phyloP scores from a whole-genome alignment of 345 rosid genomes.

The Leavenworthia alabamica region DNA sequence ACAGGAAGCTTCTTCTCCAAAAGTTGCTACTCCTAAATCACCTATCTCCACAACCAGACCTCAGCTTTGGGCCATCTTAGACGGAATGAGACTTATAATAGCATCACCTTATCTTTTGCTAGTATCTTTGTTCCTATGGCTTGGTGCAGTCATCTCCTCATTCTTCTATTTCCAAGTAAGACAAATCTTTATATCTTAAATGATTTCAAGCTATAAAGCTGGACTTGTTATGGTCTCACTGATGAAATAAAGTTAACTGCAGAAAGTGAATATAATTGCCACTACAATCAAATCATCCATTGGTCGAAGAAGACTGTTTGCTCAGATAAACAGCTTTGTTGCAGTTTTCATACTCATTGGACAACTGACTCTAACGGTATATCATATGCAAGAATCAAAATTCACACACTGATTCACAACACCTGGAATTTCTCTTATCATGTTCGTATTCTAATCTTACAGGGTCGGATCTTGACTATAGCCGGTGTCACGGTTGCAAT shows the following conservation, averaged over 20 bases:
- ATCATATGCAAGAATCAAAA: background rate
- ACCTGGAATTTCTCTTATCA: background rate
- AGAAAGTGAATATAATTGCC: slow-evolving; percentile 91
- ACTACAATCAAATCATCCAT: slow-evolving; percentile 61
- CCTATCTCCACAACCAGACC: slow-evolving; percentile 46
- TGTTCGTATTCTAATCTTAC: slow-evolving; percentile 12
- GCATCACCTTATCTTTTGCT: slow-evolving; percentile 70
- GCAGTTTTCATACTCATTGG: slow-evolving; percentile 88
- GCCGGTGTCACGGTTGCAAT: slow-evolving; percentile 76
- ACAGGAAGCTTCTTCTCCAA: slow-evolving; percentile 31
- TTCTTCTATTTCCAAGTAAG: slow-evolving; percentile 95
- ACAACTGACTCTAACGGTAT: slow-evolving; percentile 84
- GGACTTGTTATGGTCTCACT: background rate
- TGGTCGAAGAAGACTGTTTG: slow-evolving; percentile 79
- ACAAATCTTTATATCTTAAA: background rate
- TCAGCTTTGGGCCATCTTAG: slow-evolving; percentile 68
- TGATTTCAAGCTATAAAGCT: background rate
- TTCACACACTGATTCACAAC: background rate
- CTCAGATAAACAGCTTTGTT: slow-evolving; percentile 90
- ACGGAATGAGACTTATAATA: slow-evolving; percentile 66
- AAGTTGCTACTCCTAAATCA: slow-evolving; percentile 41
- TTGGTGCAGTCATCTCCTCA: slow-evolving; percentile 88
- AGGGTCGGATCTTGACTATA: slow-evolving; percentile 79
- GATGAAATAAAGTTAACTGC: slow-evolving; percentile 27
- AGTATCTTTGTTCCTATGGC: slow-evolving; percentile 86